Evolutionary conservation across 1,284 basidiomycete genomes (phyloP), one percentile per base, ranked within the genome.

Genomic region (Psilocybe mexicana): DNA sequence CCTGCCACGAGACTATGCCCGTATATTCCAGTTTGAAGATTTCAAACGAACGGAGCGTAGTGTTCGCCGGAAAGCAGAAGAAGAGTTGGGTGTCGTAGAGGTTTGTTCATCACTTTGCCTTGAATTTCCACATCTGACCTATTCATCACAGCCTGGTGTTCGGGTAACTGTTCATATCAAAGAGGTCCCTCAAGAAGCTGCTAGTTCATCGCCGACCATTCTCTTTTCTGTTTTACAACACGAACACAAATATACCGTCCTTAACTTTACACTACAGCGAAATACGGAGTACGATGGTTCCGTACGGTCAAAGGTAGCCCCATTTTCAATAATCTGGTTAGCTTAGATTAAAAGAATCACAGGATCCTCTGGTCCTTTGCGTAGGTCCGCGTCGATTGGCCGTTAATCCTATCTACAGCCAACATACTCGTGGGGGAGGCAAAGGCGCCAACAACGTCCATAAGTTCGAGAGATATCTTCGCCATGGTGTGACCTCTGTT

Each of bases 11-110:
- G 96, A 99, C 69, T 99, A 99, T 69, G 94, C 90, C 0, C 83
- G 91, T 44, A 96, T 98, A 65, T 99, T 98, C 77, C 93, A 96
- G 73, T 98, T 99, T 69, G 95, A 98, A 73, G 93, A 96, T 69
- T 98, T 91, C 76, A 90, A 87, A 69, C 84, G 90, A 25, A 98
- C 94, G 2, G 89, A 93, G 65, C 82, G 91, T 45, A 81, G 84
- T 36, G 88, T 98, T 26, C 84, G 82, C 60, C 77, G 84, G 48
- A 81, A 84, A 55, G 86, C 84, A 3, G 83, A 86, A 45, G 78
- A 83, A 46, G 86, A 91, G 35, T 73, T 66, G 2, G 74, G 74
- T 26, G 76, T 83, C 1, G 81, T 94, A 7, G 83, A 88, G 79
- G 93, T 94, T 49, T 52, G 52, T 59, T 33, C 11, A 50, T 10